Base-by-base conservation (phyloP, 345 rosid species). In the Euphorbia lathyris region DNA sequence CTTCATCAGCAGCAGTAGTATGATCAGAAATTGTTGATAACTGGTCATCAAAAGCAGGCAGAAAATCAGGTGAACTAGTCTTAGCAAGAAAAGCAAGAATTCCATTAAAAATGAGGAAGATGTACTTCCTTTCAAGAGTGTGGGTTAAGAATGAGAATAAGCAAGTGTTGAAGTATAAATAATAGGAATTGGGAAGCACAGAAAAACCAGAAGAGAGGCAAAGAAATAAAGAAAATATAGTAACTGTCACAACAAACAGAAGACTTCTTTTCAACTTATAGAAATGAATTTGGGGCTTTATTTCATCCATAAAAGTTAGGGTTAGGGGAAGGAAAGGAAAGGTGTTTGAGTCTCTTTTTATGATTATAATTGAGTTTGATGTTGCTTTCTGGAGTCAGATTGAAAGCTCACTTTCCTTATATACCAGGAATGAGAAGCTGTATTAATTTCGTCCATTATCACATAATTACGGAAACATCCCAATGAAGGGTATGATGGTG, bases 31-130 rank as follows among this genome's bases (percentile, higher is more conserved):
- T 40, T 25, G 63, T 17, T 42, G 66, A 26, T 63, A 26, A 13
- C 13, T 42, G 25, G 4, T 5, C 38, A 23, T 3, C 66, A 58
- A 11, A 9, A 19, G 48, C 68, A 45, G 76, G 51, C 27, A 63
- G 32, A 38, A 2, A 40, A 40, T 25, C 29, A 19, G 68, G 13
- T 3, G 84, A 72, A 2, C 70, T 67, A 50, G 22, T 75, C 68
- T 61, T 81, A 36, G 78, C 83, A 30, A 86, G 85, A 71, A 86
- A 52, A 58, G 84, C 86, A 25, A 88, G 79, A 83, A 86, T 88
- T 14, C 81, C 90, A 63, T 84, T 86, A 66, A 83, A 88, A 2
- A 86, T 43, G 25, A 88, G 76, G 79, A 88, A 84, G 83, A 83
- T 72, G 74, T 77, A 88, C 68, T 86, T 88, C 42, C 85, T 78